Evolutionary conservation across 2,329 filamentous ascomycete species (phyloP).

Genomic region (Penicillium expansum): DNA sequence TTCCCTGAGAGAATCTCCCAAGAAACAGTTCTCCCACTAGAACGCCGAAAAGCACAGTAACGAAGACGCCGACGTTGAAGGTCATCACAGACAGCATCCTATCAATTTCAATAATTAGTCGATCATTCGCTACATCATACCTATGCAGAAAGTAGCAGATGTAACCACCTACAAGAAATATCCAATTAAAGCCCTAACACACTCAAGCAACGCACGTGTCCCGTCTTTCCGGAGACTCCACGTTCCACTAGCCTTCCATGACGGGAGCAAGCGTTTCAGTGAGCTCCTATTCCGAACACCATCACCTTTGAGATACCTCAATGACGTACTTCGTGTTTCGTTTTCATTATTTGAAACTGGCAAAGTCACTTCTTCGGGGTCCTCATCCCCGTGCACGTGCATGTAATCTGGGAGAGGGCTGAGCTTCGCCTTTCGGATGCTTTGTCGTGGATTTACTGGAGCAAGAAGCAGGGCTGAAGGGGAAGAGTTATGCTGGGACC

Average conservation of each 20-base stretch:
- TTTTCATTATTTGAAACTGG: not conserved
- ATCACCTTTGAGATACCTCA: not conserved
- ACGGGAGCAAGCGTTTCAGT: not conserved
- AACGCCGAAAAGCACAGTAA: not conserved
- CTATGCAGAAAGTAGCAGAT: not conserved
- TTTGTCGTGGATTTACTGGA: not conserved
- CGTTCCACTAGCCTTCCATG: constrained; percentile 3
- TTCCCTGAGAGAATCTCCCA: constrained; percentile 3
- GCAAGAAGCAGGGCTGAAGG: not conserved
- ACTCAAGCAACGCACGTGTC: not conserved
- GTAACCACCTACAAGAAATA: constrained; percentile 5
- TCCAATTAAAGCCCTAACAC: constrained; percentile 3
- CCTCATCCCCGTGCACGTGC: not conserved
- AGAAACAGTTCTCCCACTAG: constrained; percentile 4
- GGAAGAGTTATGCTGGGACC: not conserved
- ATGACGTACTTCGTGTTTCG: not conserved
- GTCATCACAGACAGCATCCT: constrained; percentile 11
- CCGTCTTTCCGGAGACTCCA: constrained; percentile 7
- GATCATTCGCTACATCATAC: not conserved
- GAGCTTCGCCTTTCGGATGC: not conserved
- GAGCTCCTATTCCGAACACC: not conserved
- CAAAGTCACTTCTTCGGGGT: not conserved
- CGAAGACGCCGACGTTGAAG: constrained; percentile 5
- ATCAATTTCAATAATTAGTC: not conserved
- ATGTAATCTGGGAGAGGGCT: constrained; percentile 2